These are phyloP conservation scores for Durotheca rogersii DNA, from an alignment of 495 filamentous ascomycete genomes.

Conservation along the genomic window DNA sequence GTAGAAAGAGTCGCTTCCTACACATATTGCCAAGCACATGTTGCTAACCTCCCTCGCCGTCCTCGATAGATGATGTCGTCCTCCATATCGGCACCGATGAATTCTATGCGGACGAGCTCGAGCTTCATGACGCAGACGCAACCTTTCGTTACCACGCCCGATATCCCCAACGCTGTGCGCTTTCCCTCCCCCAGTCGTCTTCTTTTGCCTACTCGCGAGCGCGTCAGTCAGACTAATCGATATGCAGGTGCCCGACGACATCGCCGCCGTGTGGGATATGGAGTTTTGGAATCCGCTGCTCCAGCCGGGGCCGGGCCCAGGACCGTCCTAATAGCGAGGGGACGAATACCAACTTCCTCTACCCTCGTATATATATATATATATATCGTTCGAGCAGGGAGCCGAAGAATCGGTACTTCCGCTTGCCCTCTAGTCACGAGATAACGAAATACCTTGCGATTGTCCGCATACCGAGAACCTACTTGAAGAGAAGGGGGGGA, in stretches of 20 bases:
- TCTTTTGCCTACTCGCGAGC: background rate
- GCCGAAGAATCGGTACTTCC: too few relatives aligned
- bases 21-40: too few relatives aligned
- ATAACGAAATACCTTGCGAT: too few relatives aligned
- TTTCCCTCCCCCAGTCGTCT: background rate
- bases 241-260: conserved; percentile 26
- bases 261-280: conserved; percentile 27
- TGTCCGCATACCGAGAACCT: too few relatives aligned
- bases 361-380: background rate
- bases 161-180: conserved; percentile 23
- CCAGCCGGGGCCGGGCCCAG: conserved; percentile 4
- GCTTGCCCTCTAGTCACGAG: too few relatives aligned
- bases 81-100: conserved; percentile 16
- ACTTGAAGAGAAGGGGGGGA: too few relatives aligned
- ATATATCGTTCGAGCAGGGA: too few relatives aligned
- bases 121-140: conserved; percentile 23
- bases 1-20: conserved; percentile 3
- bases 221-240: conserved; percentile 7
- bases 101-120: conserved; percentile 13
- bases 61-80: conserved; percentile 22
- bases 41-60: conserved; percentile 11
- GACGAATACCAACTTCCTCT: background rate
- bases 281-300: conserved; percentile 31
- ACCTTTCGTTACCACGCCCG: conserved; percentile 23
- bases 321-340: background rate